Evolutionary conservation across 1,284 basidiomycete species (phyloP), one percentile per base, ranked within the genome.

Genomic region (Rhodotorula sp.): DNA sequence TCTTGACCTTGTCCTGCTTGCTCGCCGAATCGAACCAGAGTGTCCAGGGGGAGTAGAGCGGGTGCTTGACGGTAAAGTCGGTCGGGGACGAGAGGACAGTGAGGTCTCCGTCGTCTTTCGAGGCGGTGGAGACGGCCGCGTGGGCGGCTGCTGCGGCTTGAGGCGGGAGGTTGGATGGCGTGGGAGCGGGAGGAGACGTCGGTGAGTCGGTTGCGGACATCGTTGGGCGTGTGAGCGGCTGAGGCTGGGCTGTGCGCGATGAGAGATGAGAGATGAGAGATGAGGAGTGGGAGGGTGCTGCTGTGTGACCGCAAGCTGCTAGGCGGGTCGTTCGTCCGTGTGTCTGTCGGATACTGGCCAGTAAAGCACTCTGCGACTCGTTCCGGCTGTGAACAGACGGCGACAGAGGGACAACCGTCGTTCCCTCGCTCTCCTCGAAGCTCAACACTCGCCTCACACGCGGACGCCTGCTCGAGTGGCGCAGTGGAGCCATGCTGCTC

Each of bases 11-110:
- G 70, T 77, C 72, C 66, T 95, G 95, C 59, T 91, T 92, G 59
- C 87, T 85, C 5, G 92, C 92, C 59, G 93, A 94, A 80, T 96
- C 94, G 80, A 95, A 97, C 92, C 92, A 96, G 56, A 97, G 87
- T 10, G 92, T 96, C 94, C 94, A 96, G n/a, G 69, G 70, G 1
- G 73, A 72, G 69, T 76, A 76, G n/a, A 78, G 67, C 18, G 77
- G 77, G 64, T 78, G 77, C 51, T 75, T 76, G 57, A 76, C 71
- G 60, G 73, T 74, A 61, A 77, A 78, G 59, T 75, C 65, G 46
- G 65, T 59, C 16, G 69, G 62, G 40, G 69, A 64, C 20, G 64
- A 65, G 56, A 78, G 75, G 48, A 78, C 77, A 24, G 77, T 78
- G 51, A 65, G 55, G 51, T 72, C 59, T 8, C 37, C 15, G 47